A percentile compares a stretch with the other conserved stretches of the same genome.
phyloP scores from a whole-genome alignment of 2,329 filamentous ascomycete genomes.

The Pseudogymnoascus sp. region DNA sequence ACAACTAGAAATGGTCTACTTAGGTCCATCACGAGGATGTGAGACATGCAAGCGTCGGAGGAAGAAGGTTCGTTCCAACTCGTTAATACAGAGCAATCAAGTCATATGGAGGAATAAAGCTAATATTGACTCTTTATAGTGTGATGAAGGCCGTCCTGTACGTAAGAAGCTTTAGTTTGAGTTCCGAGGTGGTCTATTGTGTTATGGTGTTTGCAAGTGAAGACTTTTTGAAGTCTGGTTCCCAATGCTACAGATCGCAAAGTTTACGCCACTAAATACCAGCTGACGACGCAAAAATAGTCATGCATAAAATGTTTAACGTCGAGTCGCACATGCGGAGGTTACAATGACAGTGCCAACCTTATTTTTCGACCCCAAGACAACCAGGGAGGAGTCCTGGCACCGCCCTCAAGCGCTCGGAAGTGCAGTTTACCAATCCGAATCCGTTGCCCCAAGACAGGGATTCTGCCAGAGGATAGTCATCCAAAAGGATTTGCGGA shows the following conservation, averaged over 20 bases:
- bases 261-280: neutral
- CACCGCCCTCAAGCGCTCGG: conserved; percentile 13
- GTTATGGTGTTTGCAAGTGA: neutral
- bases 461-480: conserved; percentile 17
- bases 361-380: conserved; percentile 10
- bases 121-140: conserved; percentile 12
- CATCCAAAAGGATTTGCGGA: conserved; percentile 15
- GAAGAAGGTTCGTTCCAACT: conserved; percentile 17
- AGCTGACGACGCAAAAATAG: conserved; percentile 12
- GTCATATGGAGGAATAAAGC: neutral
- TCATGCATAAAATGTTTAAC: conserved; percentile 20
- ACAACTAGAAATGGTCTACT: conserved; percentile 15
- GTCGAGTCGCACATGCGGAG: conserved; percentile 18
- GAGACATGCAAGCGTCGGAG: conserved; percentile 18
- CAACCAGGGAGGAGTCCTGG: neutral
- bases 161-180: conserved; percentile 3
- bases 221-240: neutral
- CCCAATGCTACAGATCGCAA: neutral
- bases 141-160: conserved; percentile 21
- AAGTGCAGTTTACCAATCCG: conserved; percentile 20
- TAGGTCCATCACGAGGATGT: conserved; percentile 20
- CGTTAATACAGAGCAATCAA: too few relatives aligned
- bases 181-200: neutral
- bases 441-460: conserved; percentile 16
- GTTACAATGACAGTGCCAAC: conserved; percentile 12